Percentiles rank a stretch among this genome's conserved stretches.
Conservation (phyloP, 441 rosid species). For the Pelargonium fulgidum region DNA sequence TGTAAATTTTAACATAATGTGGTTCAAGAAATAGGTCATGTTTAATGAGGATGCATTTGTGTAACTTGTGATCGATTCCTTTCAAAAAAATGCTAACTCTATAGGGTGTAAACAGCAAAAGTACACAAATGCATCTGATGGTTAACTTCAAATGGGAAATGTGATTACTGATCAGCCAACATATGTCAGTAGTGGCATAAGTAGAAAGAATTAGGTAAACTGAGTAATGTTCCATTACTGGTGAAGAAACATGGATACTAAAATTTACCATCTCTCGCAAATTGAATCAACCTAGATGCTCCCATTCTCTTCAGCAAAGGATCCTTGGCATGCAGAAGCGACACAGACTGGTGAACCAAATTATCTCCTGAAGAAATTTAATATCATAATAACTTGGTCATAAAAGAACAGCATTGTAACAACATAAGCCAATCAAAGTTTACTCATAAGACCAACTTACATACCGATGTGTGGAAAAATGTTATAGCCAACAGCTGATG, state of each 20-base stretch:
- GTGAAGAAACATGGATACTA: not conserved
- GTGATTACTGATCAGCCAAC: too few species aligned
- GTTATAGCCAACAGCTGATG: slow-evolving; percentile 58
- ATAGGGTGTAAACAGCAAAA: too few species aligned
- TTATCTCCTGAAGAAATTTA: slow-evolving; percentile 56
- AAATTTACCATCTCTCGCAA: slow-evolving; percentile 66
- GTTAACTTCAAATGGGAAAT: too few species aligned
- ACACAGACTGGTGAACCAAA: slow-evolving; percentile 71
- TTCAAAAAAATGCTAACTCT: too few species aligned
- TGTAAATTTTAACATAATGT: not conserved
- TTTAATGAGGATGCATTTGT: too few species aligned
- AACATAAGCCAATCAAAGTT: not conserved
- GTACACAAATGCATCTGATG: too few species aligned
- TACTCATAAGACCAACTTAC: slow-evolving; percentile 8
- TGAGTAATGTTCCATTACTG: not conserved
- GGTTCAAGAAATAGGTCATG: too few species aligned
- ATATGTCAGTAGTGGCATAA: too few species aligned
- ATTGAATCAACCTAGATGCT: slow-evolving; percentile 81
- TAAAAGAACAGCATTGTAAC: slow-evolving; percentile 10
- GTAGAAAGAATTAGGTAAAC: too few species aligned
- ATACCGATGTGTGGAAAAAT: slow-evolving; percentile 86
- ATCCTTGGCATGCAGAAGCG: slow-evolving; percentile 84
- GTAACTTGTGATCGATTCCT: too few species aligned
- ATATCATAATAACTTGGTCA: slow-evolving; percentile 12
- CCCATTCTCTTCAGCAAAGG: slow-evolving; percentile 86